Conservation (phyloP, 2,329 filamentous ascomycete genomes). For the Colletotrichum costaricense region DNA sequence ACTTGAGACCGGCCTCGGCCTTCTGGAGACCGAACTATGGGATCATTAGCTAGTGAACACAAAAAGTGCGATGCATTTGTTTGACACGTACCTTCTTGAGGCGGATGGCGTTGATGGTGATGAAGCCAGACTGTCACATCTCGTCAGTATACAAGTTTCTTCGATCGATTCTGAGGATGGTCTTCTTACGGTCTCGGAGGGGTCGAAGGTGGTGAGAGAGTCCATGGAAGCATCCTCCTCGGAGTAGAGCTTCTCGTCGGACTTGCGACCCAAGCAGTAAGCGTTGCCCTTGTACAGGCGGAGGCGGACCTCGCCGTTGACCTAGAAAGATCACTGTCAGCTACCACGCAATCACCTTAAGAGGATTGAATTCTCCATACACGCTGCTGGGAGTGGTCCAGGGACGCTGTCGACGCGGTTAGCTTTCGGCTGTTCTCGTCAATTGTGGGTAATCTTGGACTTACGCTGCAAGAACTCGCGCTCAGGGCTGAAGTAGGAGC, state of each 20-base stretch:
- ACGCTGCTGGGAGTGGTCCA: conserved; percentile 31
- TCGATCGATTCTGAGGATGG: not conserved
- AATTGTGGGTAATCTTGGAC: not conserved
- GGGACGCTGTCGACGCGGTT: conserved; percentile 14
- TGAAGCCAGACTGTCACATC: conserved; percentile 56
- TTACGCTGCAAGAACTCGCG: conserved; percentile 25
- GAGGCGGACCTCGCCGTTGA: conserved; percentile 42
- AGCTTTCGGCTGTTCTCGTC: not conserved
- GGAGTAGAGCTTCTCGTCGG: conserved; percentile 62
- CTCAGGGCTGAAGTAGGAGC: conserved; percentile 63
- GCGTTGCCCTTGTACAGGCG: conserved; percentile 54
- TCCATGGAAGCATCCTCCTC: conserved; percentile 63
- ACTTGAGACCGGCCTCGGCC: conserved; percentile 47
- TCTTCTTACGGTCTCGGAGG: conserved; percentile 48
- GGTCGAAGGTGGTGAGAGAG: conserved; percentile 55
- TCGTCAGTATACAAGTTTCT: not conserved
- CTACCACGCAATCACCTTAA: not conserved
- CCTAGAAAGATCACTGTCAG: not conserved
- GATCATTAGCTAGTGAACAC: not conserved
- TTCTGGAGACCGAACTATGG: conserved; percentile 55
- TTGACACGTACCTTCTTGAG: conserved; percentile 58
- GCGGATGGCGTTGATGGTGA: conserved; percentile 76
- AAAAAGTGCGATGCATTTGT: rapidly evolving
- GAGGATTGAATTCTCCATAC: not conserved
- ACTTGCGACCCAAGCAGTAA: conserved; percentile 58